Evolutionary conservation across 441 rosid species (phyloP).

Genomic region (Adansonia madagascariensis): DNA sequence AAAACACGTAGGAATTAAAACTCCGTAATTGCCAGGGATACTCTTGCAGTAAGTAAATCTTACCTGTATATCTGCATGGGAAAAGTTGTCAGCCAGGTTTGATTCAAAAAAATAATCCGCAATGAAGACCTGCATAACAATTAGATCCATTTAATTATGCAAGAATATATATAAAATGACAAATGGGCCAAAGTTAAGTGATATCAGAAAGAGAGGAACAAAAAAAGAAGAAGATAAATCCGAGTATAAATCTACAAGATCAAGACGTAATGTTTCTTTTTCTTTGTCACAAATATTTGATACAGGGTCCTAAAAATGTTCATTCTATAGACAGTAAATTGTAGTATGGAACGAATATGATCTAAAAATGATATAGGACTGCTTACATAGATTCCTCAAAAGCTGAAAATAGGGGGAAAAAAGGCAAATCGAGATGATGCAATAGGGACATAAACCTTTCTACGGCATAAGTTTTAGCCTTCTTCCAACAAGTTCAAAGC

Average conservation of each 20-base stretch:
- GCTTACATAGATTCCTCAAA: background rate
- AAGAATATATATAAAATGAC: constrained; percentile 12
- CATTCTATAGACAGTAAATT: background rate
- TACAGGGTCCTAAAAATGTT: background rate
- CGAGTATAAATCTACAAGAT: background rate
- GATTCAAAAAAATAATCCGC: constrained; percentile 87
- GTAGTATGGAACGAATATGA: background rate
- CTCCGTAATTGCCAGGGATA: background rate
- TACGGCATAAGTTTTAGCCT: background rate
- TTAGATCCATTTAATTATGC: constrained; percentile 16
- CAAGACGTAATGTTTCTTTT: background rate
- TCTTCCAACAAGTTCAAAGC: background rate
- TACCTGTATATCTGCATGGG: constrained; percentile 80
- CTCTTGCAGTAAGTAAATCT: constrained; percentile 19
- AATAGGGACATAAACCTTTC: background rate
- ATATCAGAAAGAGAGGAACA: background rate
- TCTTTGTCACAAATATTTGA: background rate
- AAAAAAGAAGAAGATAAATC: background rate
- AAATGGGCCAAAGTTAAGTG: background rate
- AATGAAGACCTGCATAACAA: constrained; percentile 77
- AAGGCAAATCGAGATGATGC: background rate
- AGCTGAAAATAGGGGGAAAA: background rate
- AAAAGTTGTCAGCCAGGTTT: constrained; percentile 69
- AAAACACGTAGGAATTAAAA: constrained; percentile 12
- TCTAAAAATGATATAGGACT: background rate